phyloP scores from a whole-genome alignment of 2,329 filamentous ascomycete genomes.

The Cadophora luteo-olivacea region DNA sequence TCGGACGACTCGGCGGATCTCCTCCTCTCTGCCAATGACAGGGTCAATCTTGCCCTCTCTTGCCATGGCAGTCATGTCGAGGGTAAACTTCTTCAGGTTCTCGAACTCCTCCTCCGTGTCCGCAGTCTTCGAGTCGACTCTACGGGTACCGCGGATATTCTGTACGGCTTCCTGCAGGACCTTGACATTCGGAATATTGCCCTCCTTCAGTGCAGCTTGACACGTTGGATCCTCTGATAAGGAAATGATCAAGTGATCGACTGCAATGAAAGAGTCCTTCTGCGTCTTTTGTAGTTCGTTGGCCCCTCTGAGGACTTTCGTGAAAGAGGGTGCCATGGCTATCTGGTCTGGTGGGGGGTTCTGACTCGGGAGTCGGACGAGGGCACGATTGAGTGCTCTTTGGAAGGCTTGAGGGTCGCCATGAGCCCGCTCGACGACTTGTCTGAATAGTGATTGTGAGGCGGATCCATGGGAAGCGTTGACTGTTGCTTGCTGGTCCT shows the following conservation, averaged over 20 bases:
- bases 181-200: conserved; percentile 91
- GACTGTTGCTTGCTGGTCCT: conserved; percentile 73
- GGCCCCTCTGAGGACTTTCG: conserved; percentile 81
- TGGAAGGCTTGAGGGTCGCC: conserved; percentile 91
- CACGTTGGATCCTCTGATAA: conserved; percentile 81
- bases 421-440: conserved; percentile 92
- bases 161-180: conserved; percentile 89
- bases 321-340: conserved; percentile 81
- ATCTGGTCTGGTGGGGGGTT: conserved; percentile 92
- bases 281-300: conserved; percentile 95
- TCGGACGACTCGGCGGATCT: conserved; percentile 89
- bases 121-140: conserved; percentile 95
- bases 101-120: conserved; percentile 93
- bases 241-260: conserved; percentile 91
- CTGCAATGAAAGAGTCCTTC: conserved; percentile 92
- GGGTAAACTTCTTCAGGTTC: conserved; percentile 96
- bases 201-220: conserved; percentile 77
- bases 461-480: conserved; percentile 70
- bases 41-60: conserved; percentile 97
- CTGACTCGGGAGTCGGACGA: conserved; percentile 92
- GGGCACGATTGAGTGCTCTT: conserved; percentile 85
- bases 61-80: conserved; percentile 97
- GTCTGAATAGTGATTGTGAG: conserved; percentile 82
- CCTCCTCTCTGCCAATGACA: conserved; percentile 95
- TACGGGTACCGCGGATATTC: conserved; percentile 88